Percentiles rank a stretch among this genome's conserved stretches.
These are phyloP conservation scores for Phytopythium chamaehyphon DNA, from an alignment of 352 stramenopile genomes.

Conservation along the genomic window DNA sequence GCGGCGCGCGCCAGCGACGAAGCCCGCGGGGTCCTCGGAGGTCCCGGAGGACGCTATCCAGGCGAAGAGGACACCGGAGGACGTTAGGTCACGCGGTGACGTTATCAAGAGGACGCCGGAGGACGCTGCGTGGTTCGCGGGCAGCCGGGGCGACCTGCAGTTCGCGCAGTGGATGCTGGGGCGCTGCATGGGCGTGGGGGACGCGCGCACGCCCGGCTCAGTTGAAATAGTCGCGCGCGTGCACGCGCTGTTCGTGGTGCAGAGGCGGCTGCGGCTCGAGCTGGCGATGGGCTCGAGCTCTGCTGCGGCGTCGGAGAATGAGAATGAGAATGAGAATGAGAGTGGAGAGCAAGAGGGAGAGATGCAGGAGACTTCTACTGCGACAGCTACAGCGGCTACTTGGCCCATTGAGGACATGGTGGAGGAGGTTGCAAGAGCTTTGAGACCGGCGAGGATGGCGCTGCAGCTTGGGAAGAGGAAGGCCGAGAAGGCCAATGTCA, in stretches of 20 bases:
- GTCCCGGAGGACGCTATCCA: not conserved
- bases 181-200: conserved; percentile 39
- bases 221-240: conserved; percentile 23
- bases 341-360: conserved; percentile 3
- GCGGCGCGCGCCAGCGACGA: conserved; percentile 50
- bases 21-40: too few relatives aligned
- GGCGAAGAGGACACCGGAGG: not conserved
- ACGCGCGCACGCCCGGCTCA: conserved; percentile 27
- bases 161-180: conserved; percentile 60
- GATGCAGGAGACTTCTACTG: conserved; percentile 3
- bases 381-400: not conserved
- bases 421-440: conserved; percentile 25
- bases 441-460: conserved; percentile 24
- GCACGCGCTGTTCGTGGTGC: conserved; percentile 33
- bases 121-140: conserved; percentile 42
- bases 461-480: conserved; percentile 16
- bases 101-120: conserved; percentile 6
- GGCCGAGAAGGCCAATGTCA: conserved; percentile 16
- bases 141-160: conserved; percentile 31
- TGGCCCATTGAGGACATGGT: conserved; percentile 22
- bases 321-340: conserved; percentile 7
- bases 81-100: conserved; percentile 2
- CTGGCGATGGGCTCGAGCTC: conserved; percentile 20
- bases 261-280: conserved; percentile 44
- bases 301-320: conserved; percentile 3